A percentile compares a stretch with the other conserved stretches of the same genome.
phyloP scores from a whole-genome alignment of 2,329 filamentous ascomycete species.

The Aspergillus alliaceus region DNA sequence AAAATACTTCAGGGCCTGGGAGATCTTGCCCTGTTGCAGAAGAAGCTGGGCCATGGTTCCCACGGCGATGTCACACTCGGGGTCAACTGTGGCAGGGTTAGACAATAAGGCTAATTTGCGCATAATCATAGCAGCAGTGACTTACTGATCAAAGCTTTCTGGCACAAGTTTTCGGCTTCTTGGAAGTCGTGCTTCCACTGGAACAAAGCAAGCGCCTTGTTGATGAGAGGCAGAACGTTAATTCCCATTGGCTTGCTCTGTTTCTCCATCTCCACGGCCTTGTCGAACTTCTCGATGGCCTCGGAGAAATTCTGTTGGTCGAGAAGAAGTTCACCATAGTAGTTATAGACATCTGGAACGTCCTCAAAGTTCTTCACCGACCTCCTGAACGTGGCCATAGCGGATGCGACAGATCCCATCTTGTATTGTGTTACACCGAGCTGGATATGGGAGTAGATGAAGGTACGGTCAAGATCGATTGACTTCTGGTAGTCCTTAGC shows the following conservation, averaged over 20 bases:
- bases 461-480: slow-evolving; percentile 90
- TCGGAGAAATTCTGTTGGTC: slow-evolving; percentile 96
- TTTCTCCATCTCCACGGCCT: slow-evolving; percentile 98
- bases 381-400: slow-evolving; percentile 95
- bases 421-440: slow-evolving; percentile 99
- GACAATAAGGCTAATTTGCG: slow-evolving; percentile 1
- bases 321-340: slow-evolving; percentile 94
- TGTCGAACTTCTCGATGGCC: slow-evolving; percentile 97
- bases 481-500: slow-evolving; percentile 99
- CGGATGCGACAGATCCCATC: slow-evolving; percentile 96
- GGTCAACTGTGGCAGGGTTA: slow-evolving; percentile 69
- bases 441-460: slow-evolving; percentile 99
- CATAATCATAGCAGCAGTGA: slow-evolving; percentile 17
- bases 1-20: slow-evolving; percentile 93
- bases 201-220: slow-evolving; percentile 95
- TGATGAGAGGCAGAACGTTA: slow-evolving; percentile 96
- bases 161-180: slow-evolving; percentile 92
- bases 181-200: slow-evolving; percentile 97
- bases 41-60: slow-evolving; percentile 98
- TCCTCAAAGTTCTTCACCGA: slow-evolving; percentile 99
- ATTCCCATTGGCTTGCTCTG: slow-evolving; percentile 89
- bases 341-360: slow-evolving; percentile 98
- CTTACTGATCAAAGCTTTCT: slow-evolving; percentile 95
- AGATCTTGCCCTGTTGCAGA: slow-evolving; percentile 95
- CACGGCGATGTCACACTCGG: slow-evolving; percentile 97